Evolutionary conservation across 306 rosid species (phyloP).

Genomic region (Echinosophora koreensis): DNA sequence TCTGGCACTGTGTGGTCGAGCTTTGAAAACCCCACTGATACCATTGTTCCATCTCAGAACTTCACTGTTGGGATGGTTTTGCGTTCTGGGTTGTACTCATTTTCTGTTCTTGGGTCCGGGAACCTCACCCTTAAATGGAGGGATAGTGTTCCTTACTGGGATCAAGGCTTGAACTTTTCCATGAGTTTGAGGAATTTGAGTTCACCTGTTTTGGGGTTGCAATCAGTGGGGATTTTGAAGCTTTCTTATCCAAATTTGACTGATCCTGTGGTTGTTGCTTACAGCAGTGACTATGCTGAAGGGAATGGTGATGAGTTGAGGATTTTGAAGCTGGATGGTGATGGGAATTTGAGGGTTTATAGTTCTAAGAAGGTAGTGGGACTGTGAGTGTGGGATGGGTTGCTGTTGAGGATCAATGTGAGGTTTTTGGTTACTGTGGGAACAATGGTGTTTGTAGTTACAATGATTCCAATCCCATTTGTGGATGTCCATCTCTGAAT

Average conservation of each 20-base stretch:
- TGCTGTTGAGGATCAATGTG: conserved; percentile 74
- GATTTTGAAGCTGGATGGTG: conserved; percentile 66
- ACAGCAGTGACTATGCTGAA: conserved; percentile 68
- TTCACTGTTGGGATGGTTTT: conserved; percentile 60
- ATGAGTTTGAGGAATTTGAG: conserved; percentile 46
- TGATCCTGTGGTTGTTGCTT: conserved; percentile 55
- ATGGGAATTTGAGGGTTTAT: conserved; percentile 77
- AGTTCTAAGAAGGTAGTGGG: conserved; percentile 58
- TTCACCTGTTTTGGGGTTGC: conserved; percentile 61
- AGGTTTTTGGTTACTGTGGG: conserved; percentile 81
- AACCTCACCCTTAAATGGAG: conserved; percentile 72
- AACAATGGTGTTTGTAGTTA: conserved; percentile 75
- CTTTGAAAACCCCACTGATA: conserved; percentile 72
- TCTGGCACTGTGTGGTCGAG: conserved; percentile 69
- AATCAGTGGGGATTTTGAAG: conserved; percentile 56
- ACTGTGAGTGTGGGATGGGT: conserved; percentile 58
- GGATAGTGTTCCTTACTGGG: conserved; percentile 61
- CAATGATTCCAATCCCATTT: conserved; percentile 59
- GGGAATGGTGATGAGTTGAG: conserved; percentile 52
- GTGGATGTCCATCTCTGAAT: conserved; percentile 75
- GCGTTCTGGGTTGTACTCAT: conserved; percentile 68
- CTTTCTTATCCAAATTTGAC: conserved; percentile 54
- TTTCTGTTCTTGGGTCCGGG: conserved; percentile 53
- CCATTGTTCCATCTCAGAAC: conserved; percentile 64
- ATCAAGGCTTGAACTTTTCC: conserved; percentile 60